These are phyloP conservation scores for Pyrenochaeta sp. DNA, from an alignment of 2,329 filamentous ascomycete species.

Conservation along the genomic window DNA sequence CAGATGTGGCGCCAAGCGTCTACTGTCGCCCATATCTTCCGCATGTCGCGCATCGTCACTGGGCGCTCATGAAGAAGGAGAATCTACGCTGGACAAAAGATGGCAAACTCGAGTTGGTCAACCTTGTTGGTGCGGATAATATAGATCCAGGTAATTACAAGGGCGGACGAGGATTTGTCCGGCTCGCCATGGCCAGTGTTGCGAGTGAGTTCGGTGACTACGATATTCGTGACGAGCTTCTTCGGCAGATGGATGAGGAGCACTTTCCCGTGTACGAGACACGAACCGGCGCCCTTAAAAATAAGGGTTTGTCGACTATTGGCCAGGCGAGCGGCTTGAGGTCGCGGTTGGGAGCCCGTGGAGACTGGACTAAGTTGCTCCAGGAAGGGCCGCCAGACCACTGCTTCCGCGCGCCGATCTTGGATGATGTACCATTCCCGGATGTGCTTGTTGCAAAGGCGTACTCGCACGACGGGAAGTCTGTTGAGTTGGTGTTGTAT, in stretches of 20 bases:
- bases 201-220: slow-evolving; percentile 25
- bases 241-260: slow-evolving; percentile 21
- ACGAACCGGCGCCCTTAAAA: slow-evolving; percentile 18
- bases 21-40: slow-evolving; percentile 18
- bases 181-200: slow-evolving; percentile 14
- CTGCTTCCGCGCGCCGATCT: slow-evolving; percentile 15
- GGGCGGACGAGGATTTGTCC: slow-evolving; percentile 11
- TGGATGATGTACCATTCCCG: slow-evolving; percentile 20
- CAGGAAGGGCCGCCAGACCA: slow-evolving; percentile 17
- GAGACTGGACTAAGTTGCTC: slow-evolving; percentile 19
- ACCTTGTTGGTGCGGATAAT: slow-evolving; percentile 26
- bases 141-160: slow-evolving; percentile 30
- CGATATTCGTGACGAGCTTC: slow-evolving; percentile 16
- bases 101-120: slow-evolving; percentile 11
- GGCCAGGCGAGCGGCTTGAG: slow-evolving; percentile 7
- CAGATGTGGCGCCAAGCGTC: slow-evolving; percentile 16
- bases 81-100: slow-evolving; percentile 13
- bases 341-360: slow-evolving; percentile 7
- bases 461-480: slow-evolving; percentile 17
- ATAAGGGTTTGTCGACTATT: slow-evolving; percentile 16
- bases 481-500: slow-evolving; percentile 23
- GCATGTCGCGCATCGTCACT: slow-evolving; percentile 21
- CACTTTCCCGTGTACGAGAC: slow-evolving; percentile 19
- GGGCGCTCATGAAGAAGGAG: slow-evolving; percentile 22
- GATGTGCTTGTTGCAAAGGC: slow-evolving; percentile 24